These are phyloP conservation scores for Penicillium nordicum DNA, from an alignment of 2,329 filamentous ascomycete genomes.

Conservation along the genomic window DNA sequence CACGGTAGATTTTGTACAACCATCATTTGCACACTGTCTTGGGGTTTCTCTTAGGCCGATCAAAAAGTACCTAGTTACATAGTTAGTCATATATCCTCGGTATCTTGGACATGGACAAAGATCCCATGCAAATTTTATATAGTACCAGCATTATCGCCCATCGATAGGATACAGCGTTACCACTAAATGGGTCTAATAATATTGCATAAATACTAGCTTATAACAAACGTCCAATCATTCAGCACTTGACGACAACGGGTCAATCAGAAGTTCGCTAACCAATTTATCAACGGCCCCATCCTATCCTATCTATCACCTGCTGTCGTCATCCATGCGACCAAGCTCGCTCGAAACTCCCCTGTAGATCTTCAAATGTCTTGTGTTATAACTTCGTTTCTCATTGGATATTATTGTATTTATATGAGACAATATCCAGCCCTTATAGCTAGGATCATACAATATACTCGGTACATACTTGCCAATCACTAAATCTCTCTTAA, in stretches of 20 bases:
- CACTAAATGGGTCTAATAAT: not conserved
- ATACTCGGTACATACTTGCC: not conserved
- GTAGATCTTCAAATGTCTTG: constrained; percentile 9
- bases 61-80: not conserved
- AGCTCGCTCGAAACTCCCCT: constrained; percentile 13
- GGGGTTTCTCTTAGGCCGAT: not conserved
- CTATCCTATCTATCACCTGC: constrained; percentile 11
- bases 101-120: not conserved
- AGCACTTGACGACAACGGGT: not conserved
- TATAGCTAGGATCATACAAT: not conserved
- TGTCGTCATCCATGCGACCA: constrained; percentile 18
- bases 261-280: not conserved
- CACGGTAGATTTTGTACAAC: not conserved
- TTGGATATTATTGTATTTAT: not conserved
- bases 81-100: not conserved
- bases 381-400: not conserved
- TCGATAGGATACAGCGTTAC: not conserved
- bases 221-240: not conserved
- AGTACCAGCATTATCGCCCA: not conserved
- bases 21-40: not conserved
- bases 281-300: constrained; percentile 10
- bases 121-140: not conserved
- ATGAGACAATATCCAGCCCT: not conserved
- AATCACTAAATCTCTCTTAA: not conserved
- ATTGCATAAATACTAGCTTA: constrained; percentile 5